Percentiles rank a stretch among this genome's conserved stretches.
These are phyloP conservation scores for Saccharomycopsis amapae DNA, from an alignment of 805 yeast species.

Conservation along the genomic window DNA sequence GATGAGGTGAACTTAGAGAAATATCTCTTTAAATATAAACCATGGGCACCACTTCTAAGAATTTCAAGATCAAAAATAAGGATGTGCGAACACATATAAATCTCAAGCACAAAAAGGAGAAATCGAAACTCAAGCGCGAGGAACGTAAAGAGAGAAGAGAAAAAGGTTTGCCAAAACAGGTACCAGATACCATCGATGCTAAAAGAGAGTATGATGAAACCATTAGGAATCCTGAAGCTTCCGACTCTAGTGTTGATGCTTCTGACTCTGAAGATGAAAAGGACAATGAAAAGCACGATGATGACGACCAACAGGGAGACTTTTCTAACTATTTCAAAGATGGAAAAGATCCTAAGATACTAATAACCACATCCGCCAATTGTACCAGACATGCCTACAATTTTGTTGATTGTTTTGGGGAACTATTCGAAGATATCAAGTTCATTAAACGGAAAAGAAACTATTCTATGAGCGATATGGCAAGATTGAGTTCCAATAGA, in stretches of 20 bases:
- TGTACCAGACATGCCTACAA: constrained; percentile 85
- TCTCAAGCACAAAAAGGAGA: constrained; percentile 17
- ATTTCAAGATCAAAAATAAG: constrained; percentile 20
- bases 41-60: constrained; percentile 15
- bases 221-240: constrained; percentile 33
- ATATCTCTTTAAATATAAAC: too few species aligned
- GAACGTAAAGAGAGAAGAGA: constrained; percentile 71
- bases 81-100: constrained; percentile 16
- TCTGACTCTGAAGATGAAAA: constrained; percentile 5
- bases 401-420: constrained; percentile 80
- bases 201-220: constrained; percentile 87
- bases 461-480: constrained; percentile 80
- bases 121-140: constrained; percentile 31
- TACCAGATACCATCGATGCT: constrained; percentile 76
- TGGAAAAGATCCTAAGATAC: constrained; percentile 69
- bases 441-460: constrained; percentile 85
- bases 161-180: constrained; percentile 69
- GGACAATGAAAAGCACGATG: constrained; percentile 29
- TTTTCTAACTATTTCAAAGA: constrained; percentile 50
- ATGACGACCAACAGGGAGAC: constrained; percentile 35
- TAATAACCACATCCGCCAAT: constrained; percentile 80
- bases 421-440: constrained; percentile 75
- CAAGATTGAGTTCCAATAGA: constrained; percentile 71
- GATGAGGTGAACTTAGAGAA: too few species aligned
- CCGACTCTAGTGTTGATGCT: constrained; percentile 25